Evolutionary conservation across 164 flowering plant genomes (phyloP).

Genomic region (Malania oleifera): DNA sequence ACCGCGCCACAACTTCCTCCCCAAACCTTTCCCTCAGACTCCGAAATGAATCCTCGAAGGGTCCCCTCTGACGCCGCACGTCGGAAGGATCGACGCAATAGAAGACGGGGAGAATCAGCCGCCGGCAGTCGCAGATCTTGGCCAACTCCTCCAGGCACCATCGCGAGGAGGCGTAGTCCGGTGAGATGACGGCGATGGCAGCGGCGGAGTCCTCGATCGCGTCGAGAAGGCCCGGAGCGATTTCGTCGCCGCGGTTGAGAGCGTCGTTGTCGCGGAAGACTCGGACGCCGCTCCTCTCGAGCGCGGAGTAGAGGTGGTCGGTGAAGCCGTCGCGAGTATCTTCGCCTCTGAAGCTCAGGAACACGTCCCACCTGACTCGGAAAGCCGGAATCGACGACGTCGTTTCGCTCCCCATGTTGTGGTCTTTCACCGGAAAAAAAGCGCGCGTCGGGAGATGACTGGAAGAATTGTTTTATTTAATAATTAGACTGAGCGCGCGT

Average conservation of each 20-base stretch:
- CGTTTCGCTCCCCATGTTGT: too few relatives aligned
- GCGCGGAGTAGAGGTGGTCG: neutral
- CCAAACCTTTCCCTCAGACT: constrained; percentile 11
- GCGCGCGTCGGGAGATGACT: too few relatives aligned
- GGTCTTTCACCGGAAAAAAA: too few relatives aligned
- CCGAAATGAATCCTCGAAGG: constrained; percentile 17
- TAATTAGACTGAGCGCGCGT: too few relatives aligned
- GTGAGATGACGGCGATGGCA: constrained; percentile 29
- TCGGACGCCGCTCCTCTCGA: neutral
- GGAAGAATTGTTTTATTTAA: too few relatives aligned
- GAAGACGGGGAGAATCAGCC: constrained; percentile 36
- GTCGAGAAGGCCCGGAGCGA: constrained; percentile 16
- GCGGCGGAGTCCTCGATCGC: constrained; percentile 37
- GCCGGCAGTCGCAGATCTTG: constrained; percentile 19
- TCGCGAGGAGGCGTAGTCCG: constrained; percentile 25
- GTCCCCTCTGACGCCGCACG: constrained; percentile 24
- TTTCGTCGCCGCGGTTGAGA: constrained; percentile 10
- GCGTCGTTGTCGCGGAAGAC: neutral
- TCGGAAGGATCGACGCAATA: constrained; percentile 33
- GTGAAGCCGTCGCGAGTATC: neutral
- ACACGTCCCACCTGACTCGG: neutral
- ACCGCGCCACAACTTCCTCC: constrained; percentile 13
- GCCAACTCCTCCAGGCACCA: constrained; percentile 43
- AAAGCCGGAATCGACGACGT: too few relatives aligned
- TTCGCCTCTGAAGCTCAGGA: constrained; percentile 1